Evolutionary conservation across 371 early-diverging fungal genomes (phyloP).

Genomic region (Apophysomyces variabilis): DNA sequence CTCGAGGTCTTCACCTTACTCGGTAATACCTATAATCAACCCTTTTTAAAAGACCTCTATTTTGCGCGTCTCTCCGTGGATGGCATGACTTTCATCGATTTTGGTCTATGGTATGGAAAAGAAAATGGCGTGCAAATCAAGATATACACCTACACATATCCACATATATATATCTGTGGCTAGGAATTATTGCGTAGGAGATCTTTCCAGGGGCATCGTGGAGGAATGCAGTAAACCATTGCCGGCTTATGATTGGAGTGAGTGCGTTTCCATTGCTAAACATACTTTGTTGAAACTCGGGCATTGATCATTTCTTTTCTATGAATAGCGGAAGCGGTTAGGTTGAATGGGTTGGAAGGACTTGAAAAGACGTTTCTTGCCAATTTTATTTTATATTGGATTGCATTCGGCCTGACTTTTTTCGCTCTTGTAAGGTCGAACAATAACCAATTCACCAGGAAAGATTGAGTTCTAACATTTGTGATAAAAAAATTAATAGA

Average conservation of each 20-base stretch:
- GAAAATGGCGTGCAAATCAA: not conserved
- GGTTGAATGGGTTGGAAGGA: constrained; percentile 14
- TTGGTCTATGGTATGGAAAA: constrained; percentile 44
- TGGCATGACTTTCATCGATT: constrained; percentile 25
- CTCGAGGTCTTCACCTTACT: constrained; percentile 48
- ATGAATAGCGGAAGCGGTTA: constrained; percentile 16
- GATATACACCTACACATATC: not conserved
- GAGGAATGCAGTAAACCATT: constrained; percentile 35
- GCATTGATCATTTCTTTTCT: not conserved
- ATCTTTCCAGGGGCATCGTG: constrained; percentile 20
- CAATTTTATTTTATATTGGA: constrained; percentile 39
- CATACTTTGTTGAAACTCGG: not conserved
- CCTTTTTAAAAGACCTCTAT: constrained; percentile 43
- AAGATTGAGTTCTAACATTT: too few relatives aligned
- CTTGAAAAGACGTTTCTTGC: constrained; percentile 29
- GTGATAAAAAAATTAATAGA: not conserved
- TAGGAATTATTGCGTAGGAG: constrained; percentile 46
- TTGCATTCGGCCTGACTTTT: constrained; percentile 34
- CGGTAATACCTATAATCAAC: constrained; percentile 45
- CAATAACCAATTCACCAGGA: too few relatives aligned
- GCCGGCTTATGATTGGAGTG: constrained; percentile 49
- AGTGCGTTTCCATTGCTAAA: not conserved
- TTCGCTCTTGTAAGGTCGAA: constrained; percentile 19
- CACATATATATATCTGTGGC: not conserved
- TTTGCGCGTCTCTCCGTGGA: constrained; percentile 34